These are phyloP conservation scores for Verticillium zaregamsianum DNA, from an alignment of 2,329 filamentous ascomycete species.

Conservation along the genomic window DNA sequence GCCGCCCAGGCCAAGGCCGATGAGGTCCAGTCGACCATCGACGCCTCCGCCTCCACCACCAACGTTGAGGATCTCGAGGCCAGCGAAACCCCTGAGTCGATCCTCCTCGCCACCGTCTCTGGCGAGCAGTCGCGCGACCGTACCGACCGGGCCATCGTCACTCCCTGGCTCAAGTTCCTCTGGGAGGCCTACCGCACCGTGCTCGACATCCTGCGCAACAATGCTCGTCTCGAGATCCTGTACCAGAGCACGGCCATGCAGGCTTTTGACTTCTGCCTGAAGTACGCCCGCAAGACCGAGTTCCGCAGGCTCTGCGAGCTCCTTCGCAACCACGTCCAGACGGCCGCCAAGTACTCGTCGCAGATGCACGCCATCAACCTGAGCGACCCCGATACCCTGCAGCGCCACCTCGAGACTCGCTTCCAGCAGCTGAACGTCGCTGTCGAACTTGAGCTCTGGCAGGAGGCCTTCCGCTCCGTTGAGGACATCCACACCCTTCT, in stretches of 20 bases:
- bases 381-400: constrained; percentile 93
- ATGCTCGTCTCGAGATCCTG: constrained; percentile 93
- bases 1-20: constrained; percentile 95
- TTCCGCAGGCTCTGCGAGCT: constrained; percentile 98
- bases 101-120: constrained; percentile 94
- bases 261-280: constrained; percentile 97
- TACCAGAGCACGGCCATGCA: constrained; percentile 98
- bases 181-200: constrained; percentile 99
- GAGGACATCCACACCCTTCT: constrained; percentile 98
- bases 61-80: constrained; percentile 95
- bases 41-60: constrained; percentile 65
- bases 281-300: constrained; percentile 98
- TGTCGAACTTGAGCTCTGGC: constrained; percentile 96
- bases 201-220: constrained; percentile 97
- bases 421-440: constrained; percentile 99
- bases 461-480: constrained; percentile 98
- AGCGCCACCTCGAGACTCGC: constrained; percentile 94
- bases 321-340: constrained; percentile 96
- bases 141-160: constrained; percentile 96
- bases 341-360: constrained; percentile 96
- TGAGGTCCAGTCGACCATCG: constrained; percentile 83
- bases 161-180: constrained; percentile 97
- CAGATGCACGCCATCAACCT: constrained; percentile 99
- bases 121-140: constrained; percentile 96
- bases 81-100: constrained; percentile 95